Percentiles rank a stretch among this genome's conserved stretches.
These are phyloP conservation scores for Macrophomina phaseolina DNA, from an alignment of 2,329 filamentous ascomycete species.

Conservation along the genomic window DNA sequence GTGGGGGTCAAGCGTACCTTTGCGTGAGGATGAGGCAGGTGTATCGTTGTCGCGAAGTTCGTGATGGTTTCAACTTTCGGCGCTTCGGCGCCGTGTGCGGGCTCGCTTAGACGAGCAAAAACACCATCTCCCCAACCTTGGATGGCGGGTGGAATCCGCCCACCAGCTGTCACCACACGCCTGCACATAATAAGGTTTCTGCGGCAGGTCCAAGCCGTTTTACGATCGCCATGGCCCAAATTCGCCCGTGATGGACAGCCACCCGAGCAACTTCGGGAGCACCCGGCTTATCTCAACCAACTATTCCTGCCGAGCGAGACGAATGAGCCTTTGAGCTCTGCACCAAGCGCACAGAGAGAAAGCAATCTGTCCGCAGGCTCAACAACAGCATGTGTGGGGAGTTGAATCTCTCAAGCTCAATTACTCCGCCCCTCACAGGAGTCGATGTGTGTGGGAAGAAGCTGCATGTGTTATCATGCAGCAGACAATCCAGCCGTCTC, in stretches of 20 bases:
- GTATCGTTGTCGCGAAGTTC: conserved; percentile 27
- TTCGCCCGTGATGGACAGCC: not conserved
- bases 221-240: not conserved
- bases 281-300: conserved; percentile 1
- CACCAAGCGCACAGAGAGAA: not conserved
- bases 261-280: not conserved
- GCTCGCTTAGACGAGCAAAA: conserved; percentile 27
- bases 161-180: not conserved
- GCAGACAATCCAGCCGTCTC: not conserved
- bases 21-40: conserved; percentile 27
- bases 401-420: no score
- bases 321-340: not conserved
- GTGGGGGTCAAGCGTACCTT: conserved; percentile 24
- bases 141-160: not conserved
- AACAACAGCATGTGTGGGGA: no score
- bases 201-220: not conserved
- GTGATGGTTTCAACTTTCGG: conserved; percentile 29
- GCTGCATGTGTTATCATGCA: conserved; percentile 16
- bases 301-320: not conserved
- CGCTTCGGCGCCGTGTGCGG: conserved; percentile 27
- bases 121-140: conserved; percentile 18
- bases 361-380: no score
- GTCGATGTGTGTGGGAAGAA: not conserved
- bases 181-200: not conserved
- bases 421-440: no score